Percentiles rank a stretch among this genome's conserved stretches.
phyloP scores from a whole-genome alignment of 2,329 filamentous ascomycete genomes.

The Colletotrichum melonis region DNA sequence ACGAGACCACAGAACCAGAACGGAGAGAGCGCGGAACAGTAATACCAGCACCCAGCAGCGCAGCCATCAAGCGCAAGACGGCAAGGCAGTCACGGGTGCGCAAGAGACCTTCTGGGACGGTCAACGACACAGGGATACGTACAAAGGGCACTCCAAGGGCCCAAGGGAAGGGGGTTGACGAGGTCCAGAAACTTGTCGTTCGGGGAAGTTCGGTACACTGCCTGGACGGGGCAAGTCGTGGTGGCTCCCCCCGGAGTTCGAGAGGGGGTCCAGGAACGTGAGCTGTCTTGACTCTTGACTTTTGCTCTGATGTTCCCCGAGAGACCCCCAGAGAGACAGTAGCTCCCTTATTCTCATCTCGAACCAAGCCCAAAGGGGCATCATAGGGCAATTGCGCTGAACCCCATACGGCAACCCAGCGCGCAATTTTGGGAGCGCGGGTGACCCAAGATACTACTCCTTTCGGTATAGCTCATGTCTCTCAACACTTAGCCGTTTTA shows the following conservation, averaged over 20 bases:
- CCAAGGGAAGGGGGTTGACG: background rate
- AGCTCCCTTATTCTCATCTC: background rate
- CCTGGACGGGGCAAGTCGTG: conserved; percentile 13
- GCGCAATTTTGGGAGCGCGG: conserved; percentile 11
- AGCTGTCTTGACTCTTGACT: background rate
- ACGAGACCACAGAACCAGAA: background rate
- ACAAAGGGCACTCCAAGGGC: background rate
- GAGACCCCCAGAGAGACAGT: background rate
- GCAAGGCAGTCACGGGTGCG: background rate
- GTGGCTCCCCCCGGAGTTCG: conserved; percentile 9
- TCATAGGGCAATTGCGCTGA: background rate
- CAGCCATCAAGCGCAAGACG: background rate
- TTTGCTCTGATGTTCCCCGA: too few relatives aligned
- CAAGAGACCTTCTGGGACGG: background rate
- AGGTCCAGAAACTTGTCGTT: conserved; percentile 20
- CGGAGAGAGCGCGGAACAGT: background rate
- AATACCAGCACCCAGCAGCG: too few relatives aligned
- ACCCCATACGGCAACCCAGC: conserved; percentile 15
- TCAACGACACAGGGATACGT: background rate
- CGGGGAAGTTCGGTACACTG: conserved; percentile 30
- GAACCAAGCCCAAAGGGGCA: conserved; percentile 17
- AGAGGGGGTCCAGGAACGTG: conserved; percentile 1
- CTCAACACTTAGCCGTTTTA: accelerated
- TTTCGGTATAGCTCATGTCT: accelerated
- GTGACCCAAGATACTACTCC: conserved; percentile 13